Evolutionary conservation across 805 yeast species (phyloP), one percentile per base, ranked within the genome.

Genomic region (Saccharomycopsis guyanensis): DNA sequence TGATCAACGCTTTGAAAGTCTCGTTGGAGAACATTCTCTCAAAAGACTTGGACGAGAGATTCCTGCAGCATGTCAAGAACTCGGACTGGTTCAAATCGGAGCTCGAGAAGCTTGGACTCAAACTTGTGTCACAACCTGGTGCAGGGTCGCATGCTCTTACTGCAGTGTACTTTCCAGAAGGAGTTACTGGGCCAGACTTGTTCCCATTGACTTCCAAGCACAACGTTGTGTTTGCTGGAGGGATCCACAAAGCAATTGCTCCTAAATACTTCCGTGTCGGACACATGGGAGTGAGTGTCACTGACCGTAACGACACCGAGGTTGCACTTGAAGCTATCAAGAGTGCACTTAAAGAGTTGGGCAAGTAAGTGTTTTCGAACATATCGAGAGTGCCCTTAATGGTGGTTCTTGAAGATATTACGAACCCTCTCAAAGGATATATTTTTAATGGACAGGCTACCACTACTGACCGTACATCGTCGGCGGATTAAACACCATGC

Each of bases 231-330:
- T 74, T 89, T 41, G 96, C 97, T 39, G 94, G 93, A 42, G 97
- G 97, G 49, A 82, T 89, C 54, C 91, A 85, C 68, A 80, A 78
- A 64, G 86, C 79, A 20, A 78, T 87, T 57, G 81, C 78, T 40
- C 75, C 83, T 49, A 80, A 82, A 63, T 89, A 89, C 69, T 86
- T 91, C 70, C 78, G 97, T 66, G 80, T 89, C 50, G 97, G 97
- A 31, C 97, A 89, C 68, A 91, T 91, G 97, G 96, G 97, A 53
- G 80, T 78, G 49, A 74, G 88, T 40, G 85, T 81, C 10, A 66
- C 76, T 49, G 78, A 80, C 67, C 45, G 76, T 51, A 71, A 72
- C 29, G 84, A 82, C 60, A 62, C 81, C 24, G 76, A 73, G 47
- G 61, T 61, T 46, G 75, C 75, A 34, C 66, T 71, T 49, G 60